These are phyloP conservation scores for Colletotrichum simmondsii DNA, from an alignment of 2,329 filamentous ascomycete species.

Conservation along the genomic window DNA sequence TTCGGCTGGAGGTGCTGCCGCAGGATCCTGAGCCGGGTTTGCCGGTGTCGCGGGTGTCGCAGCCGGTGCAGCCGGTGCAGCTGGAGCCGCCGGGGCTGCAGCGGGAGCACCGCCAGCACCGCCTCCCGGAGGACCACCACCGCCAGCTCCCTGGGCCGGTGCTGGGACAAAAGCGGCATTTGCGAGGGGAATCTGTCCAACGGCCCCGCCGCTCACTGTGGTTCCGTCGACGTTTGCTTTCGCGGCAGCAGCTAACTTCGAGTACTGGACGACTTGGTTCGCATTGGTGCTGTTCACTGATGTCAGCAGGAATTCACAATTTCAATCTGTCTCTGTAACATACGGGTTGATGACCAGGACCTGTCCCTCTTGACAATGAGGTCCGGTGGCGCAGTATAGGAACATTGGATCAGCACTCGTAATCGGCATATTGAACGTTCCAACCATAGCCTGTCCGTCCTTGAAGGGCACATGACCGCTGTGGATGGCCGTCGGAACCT, in stretches of 20 bases:
- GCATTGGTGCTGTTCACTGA: constrained; percentile 35
- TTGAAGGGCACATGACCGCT: constrained; percentile 53
- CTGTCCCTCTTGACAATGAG: constrained; percentile 62
- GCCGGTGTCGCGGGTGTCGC: background rate
- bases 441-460: constrained; percentile 48
- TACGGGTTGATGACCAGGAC: constrained; percentile 62
- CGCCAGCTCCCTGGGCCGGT: constrained; percentile 31
- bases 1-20: background rate
- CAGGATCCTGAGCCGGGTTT: background rate
- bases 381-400: constrained; percentile 60
- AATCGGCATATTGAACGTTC: constrained; percentile 59
- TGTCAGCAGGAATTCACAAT: constrained; percentile 15
- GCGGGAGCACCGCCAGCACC: constrained; percentile 1
- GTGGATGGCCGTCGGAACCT: constrained; percentile 46
- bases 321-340: constrained; percentile 19
- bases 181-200: constrained; percentile 42
- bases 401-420: constrained; percentile 57
- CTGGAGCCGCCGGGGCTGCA: background rate
- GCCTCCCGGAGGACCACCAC: background rate
- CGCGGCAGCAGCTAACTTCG: constrained; percentile 38
- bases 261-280: constrained; percentile 43
- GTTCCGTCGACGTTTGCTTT: constrained; percentile 41
- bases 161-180: constrained; percentile 42
- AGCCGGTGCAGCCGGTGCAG: background rate
- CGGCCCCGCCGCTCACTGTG: constrained; percentile 41